Percentiles rank a stretch among this genome's conserved stretches.
phyloP scores from a whole-genome alignment of 2,329 filamentous ascomycete species.

The Falciphora oryzae region DNA sequence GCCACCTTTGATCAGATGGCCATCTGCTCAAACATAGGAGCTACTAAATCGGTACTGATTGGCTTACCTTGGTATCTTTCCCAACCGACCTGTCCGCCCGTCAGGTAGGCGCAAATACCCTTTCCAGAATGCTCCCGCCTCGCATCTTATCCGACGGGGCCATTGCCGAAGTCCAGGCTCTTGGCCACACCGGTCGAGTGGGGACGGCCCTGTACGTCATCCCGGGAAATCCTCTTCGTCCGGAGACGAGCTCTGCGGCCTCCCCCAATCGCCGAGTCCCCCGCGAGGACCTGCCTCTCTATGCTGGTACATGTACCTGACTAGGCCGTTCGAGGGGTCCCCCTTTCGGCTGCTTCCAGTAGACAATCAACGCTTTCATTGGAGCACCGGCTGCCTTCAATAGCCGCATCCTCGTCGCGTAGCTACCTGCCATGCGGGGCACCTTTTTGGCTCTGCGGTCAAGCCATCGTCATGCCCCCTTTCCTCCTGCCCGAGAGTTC shows the following conservation, averaged over 20 bases:
- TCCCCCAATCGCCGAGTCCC: constrained; percentile 17
- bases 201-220: constrained; percentile 6
- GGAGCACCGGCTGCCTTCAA: neutral
- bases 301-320: neutral
- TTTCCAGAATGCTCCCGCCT: neutral
- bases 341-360: too few relatives aligned
- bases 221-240: constrained; percentile 22
- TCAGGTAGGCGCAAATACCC: neutral
- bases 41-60: too few relatives aligned
- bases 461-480: neutral
- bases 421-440: neutral
- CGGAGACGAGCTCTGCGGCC: neutral
- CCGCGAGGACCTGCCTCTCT: constrained; percentile 13
- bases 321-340: neutral
- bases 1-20: neutral
- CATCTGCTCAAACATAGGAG: neutral
- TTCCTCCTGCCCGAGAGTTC: neutral
- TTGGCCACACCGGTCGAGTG: constrained; percentile 1
- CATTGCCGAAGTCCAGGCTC: constrained; percentile 5
- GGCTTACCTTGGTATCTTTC: too few relatives aligned
- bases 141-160: neutral
- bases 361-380: too few relatives aligned
- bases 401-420: neutral
- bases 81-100: too few relatives aligned
- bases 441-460: neutral